Evolutionary conservation across 1,284 basidiomycete genomes (phyloP).

Genomic region (Cutaneotrichosporon mucoides): DNA sequence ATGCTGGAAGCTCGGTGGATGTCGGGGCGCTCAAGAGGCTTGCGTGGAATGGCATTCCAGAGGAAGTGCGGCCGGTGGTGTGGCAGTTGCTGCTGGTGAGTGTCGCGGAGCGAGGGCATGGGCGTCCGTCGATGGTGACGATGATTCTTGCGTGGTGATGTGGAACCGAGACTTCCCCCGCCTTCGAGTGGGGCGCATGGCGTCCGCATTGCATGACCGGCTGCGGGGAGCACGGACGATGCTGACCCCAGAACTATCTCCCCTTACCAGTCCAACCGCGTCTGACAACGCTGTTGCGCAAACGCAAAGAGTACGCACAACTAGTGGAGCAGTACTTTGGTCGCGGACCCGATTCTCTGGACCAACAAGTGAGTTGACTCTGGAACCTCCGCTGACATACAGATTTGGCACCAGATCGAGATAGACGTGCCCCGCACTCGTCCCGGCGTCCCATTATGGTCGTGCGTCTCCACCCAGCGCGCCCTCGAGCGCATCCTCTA

Average conservation of each 20-base stretch:
- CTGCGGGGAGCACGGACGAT: background rate
- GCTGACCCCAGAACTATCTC: constrained; percentile 70
- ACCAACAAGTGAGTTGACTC: constrained; percentile 57
- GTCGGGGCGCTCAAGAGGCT: constrained; percentile 69
- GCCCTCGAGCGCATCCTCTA: constrained; percentile 89
- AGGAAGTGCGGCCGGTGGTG: constrained; percentile 79
- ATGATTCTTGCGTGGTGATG: too few species aligned
- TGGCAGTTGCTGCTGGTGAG: constrained; percentile 91
- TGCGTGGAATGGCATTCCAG: constrained; percentile 93
- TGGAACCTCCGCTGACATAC: background rate
- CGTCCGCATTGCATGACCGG: background rate
- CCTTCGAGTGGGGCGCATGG: too few species aligned
- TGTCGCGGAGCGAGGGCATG: constrained; percentile 14
- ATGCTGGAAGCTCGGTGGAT: constrained; percentile 32
- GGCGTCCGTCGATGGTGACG: too few species aligned
- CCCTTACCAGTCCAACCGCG: constrained; percentile 79
- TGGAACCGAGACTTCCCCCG: too few species aligned
- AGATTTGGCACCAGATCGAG: constrained; percentile 97
- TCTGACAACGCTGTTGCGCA: constrained; percentile 70
- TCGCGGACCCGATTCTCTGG: constrained; percentile 71
- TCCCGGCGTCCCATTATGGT: constrained; percentile 86
- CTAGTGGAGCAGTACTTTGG: constrained; percentile 90
- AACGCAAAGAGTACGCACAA: constrained; percentile 85
- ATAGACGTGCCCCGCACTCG: constrained; percentile 92
- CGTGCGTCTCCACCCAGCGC: constrained; percentile 80